Evolutionary conservation across 305 asterid genomes (phyloP).

Genomic region (Fraxinus velutina): DNA sequence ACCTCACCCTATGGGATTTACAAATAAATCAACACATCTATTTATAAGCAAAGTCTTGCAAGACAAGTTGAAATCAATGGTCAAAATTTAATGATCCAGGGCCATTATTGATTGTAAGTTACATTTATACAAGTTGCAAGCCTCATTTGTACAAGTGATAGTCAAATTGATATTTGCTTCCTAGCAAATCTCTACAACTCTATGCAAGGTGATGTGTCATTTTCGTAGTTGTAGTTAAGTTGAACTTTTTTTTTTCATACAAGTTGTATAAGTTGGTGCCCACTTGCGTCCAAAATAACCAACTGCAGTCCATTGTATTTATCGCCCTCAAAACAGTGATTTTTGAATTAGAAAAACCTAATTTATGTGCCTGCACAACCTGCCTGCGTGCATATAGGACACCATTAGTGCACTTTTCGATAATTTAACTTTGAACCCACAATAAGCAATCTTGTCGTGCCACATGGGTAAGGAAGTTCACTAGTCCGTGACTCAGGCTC

Average conservation of each 20-base stretch:
- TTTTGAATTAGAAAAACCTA: too few relatives aligned
- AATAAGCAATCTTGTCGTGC: too few relatives aligned
- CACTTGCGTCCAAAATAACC: neutral
- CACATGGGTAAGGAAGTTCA: too few relatives aligned
- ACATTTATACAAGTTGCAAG: neutral
- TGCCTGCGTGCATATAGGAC: too few relatives aligned
- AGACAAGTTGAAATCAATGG: neutral
- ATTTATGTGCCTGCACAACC: too few relatives aligned
- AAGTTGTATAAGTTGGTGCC: neutral
- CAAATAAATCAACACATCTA: neutral
- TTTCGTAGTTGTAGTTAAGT: neutral
- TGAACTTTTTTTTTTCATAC: neutral
- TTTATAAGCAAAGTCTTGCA: neutral
- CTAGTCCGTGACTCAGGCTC: neutral
- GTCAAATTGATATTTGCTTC: neutral
- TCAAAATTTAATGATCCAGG: neutral
- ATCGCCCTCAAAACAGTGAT: neutral
- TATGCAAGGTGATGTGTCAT: neutral
- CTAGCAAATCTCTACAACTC: too few relatives aligned
- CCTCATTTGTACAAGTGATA: neutral
- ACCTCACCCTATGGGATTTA: neutral
- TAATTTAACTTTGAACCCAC: too few relatives aligned
- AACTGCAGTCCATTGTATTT: too few relatives aligned
- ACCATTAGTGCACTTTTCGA: too few relatives aligned
- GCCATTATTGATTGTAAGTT: neutral